Conservation (phyloP, 331 rosid genomes). For the Spiraea crenata region DNA sequence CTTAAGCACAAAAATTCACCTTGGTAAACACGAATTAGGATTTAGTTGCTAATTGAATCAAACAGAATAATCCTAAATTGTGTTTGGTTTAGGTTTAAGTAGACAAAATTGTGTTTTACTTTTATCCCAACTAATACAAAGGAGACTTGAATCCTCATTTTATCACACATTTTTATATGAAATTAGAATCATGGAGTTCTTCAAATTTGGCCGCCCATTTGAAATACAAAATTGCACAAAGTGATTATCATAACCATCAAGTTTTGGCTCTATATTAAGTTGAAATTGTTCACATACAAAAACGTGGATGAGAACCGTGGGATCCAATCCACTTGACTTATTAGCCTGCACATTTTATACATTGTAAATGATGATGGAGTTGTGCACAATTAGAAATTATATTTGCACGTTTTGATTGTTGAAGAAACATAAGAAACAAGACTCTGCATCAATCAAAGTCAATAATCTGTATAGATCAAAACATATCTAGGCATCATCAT, state of each 20-base stretch:
- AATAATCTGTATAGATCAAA: neutral
- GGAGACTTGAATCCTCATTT: no score
- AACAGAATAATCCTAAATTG: no score
- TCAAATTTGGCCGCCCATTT: constrained; percentile 12
- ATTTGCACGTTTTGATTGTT: constrained; percentile 4
- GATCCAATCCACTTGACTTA: neutral
- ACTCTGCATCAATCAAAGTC: neutral
- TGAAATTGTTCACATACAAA: neutral
- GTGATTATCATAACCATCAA: neutral
- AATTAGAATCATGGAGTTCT: neutral
- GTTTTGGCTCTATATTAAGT: neutral
- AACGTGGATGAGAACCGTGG: neutral
- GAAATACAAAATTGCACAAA: neutral
- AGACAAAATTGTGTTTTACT: no score
- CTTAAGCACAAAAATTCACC: no score
- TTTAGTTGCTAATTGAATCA: no score
- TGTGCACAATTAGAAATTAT: neutral
- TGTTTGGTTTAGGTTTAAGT: no score
- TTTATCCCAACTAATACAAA: no score
- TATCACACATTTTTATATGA: no score
- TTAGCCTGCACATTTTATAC: neutral
- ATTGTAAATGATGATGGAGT: neutral
- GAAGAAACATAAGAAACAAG: neutral
- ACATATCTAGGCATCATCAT: neutral
- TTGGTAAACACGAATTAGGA: no score